Conservation (phyloP, 352 stramenopile genomes). For the Hyaloperonospora arabidopsidis region DNA sequence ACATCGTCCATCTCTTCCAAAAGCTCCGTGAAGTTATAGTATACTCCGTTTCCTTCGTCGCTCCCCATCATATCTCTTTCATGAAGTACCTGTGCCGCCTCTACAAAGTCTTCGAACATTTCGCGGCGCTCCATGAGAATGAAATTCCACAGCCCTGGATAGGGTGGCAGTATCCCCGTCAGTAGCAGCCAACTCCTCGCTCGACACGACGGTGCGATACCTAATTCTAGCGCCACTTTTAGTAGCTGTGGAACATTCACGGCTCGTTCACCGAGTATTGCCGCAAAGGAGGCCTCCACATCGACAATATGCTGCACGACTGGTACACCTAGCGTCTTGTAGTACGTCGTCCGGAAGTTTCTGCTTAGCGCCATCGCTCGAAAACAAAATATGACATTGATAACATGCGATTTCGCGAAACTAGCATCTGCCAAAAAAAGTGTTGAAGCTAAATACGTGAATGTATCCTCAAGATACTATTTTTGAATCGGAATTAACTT, state of each 20-base stretch:
- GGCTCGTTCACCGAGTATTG: conserved; percentile 44
- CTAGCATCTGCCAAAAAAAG: conserved; percentile 2
- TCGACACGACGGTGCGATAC: conserved; percentile 48
- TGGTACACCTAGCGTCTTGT: conserved; percentile 81
- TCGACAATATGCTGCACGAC: conserved; percentile 80
- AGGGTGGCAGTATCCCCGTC: conserved; percentile 40
- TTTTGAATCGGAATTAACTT: too few relatives aligned
- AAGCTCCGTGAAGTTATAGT: conserved; percentile 24
- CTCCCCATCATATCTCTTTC: conserved; percentile 14
- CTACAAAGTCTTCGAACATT: conserved; percentile 66
- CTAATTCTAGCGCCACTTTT: conserved; percentile 70
- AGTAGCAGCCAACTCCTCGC: conserved; percentile 55
- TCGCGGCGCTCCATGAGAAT: conserved; percentile 34
- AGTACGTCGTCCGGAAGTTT: conserved; percentile 81
- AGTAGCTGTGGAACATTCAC: conserved; percentile 62
- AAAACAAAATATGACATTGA: too few relatives aligned
- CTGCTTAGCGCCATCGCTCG: conserved; percentile 47
- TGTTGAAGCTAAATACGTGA: conserved; percentile 35
- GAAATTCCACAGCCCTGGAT: conserved; percentile 59
- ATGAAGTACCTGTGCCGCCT: conserved; percentile 42
- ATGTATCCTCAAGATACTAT: too few relatives aligned
- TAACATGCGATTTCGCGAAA: too few relatives aligned
- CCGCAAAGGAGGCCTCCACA: conserved; percentile 63
- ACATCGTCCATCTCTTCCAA: conserved; percentile 7
- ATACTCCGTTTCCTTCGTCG: conserved; percentile 10